Evolutionary conservation across 108 stramenopile genomes (phyloP), one percentile per base, ranked within the genome.

Genomic region (Discostella pseudostelligera): DNA sequence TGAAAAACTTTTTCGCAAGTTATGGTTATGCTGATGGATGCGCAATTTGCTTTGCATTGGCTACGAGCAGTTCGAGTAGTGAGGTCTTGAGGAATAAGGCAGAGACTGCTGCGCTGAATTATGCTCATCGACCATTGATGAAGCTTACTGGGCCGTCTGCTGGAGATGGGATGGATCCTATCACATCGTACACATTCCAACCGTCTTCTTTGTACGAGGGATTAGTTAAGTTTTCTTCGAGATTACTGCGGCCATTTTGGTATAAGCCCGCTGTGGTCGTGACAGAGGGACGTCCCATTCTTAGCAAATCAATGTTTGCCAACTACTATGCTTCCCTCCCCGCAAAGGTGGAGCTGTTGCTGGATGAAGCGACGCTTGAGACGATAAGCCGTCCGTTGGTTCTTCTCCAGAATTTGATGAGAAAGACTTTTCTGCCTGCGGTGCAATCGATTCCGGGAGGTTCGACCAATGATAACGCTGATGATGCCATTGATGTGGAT

Each of bases 201-300:
- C 80, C 86, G 20, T 94, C 93, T 12, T 79, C 81, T 14, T 80
- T 94, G 29, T 79, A 83, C 70, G 79, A 90, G 42, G 90, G 86
- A n/a, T 54, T 89, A 4, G 74, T 76, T 32, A 58, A 66, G 63
- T 71, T 84, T 19, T 55, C 82, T 3, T 79, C 87, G 25, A 85
- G 96, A 32, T 77, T 91, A 5, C 54, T 96, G 29, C 87, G 96
- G 19, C 96, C 93, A 24, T 59, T 93, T 49, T 96, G 92, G 95
- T 74, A 82, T 67, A 94, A 93, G 72, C 85, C 89, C 9, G 81
- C 80, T 8, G 93, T 90, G 35, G 88, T 93, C 16, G 89, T 90
- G 8, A 93, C 90, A 1, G 92, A 92, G 65, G 92, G 92, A 12
- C 50, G 64, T 16, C 76, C 64, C 12, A 65, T 84, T 45, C 65